phyloP scores from a whole-genome alignment of 768 basidiomycete species.

The Pisolithus tinctorius region DNA sequence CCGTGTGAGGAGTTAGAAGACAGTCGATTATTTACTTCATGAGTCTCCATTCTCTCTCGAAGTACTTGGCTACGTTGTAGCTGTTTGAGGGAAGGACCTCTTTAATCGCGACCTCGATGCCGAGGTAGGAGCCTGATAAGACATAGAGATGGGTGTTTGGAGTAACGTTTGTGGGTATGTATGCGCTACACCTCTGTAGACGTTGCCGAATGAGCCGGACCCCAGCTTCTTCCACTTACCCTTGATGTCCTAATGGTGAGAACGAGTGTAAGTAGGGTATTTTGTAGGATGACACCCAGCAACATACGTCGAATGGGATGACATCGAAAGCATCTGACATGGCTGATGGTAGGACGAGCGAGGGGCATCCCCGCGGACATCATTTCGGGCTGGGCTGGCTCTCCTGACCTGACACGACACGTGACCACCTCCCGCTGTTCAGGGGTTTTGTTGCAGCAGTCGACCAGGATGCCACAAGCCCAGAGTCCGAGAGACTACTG shows the following conservation, averaged over 20 bases:
- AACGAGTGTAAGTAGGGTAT: not conserved
- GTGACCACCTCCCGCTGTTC: slow-evolving; percentile 7
- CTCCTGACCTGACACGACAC: slow-evolving; percentile 11
- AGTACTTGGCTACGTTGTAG: too few species aligned
- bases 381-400: slow-evolving; percentile 10
- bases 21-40: too few species aligned
- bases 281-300: slow-evolving; percentile 12
- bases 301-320: slow-evolving; percentile 69
- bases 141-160: too few species aligned
- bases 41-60: too few species aligned
- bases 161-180: too few species aligned
- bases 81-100: too few species aligned
- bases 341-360: not conserved
- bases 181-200: too few species aligned
- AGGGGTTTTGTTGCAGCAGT: too few species aligned
- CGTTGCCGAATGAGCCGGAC: slow-evolving; percentile 89
- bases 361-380: not conserved
- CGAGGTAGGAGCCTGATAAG: too few species aligned
- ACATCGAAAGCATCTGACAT: slow-evolving; percentile 78
- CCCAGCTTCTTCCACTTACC: slow-evolving; percentile 87
- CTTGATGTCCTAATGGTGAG: slow-evolving; percentile 61
- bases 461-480: too few species aligned
- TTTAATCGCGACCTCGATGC: too few species aligned
- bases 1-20: slow-evolving; percentile 4
- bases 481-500: too few species aligned